A percentile compares a stretch with the other conserved stretches of the same genome.
Evolutionary conservation across 2,329 filamentous ascomycete genomes (phyloP).

Genomic region (Pseudocercospora cruenta): DNA sequence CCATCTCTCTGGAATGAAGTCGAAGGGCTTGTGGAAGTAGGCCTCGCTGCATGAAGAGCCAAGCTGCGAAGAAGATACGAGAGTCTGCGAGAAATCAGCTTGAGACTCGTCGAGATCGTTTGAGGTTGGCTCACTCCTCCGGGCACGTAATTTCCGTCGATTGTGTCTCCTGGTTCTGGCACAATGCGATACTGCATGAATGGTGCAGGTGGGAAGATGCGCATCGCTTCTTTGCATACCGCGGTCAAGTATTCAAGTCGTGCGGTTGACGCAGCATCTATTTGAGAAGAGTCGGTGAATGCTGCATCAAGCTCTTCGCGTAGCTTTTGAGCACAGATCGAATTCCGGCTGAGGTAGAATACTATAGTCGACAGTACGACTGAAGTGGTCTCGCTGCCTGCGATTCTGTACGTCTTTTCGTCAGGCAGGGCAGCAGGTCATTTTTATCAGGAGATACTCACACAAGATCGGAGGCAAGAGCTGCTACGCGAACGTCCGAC

Average conservation of each 20-base stretch:
- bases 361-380: neutral
- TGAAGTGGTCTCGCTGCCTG: neutral
- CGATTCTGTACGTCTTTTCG: neutral
- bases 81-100: neutral
- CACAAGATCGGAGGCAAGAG: neutral
- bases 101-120: neutral
- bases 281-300: constrained; percentile 2
- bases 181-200: constrained; percentile 18
- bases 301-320: constrained; percentile 1
- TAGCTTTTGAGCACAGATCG: neutral
- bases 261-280: constrained; percentile 6
- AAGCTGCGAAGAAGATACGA: neutral
- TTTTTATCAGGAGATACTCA: neutral
- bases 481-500: neutral
- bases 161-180: constrained; percentile 40
- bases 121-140: constrained; percentile 11
- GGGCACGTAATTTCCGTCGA: constrained; percentile 39
- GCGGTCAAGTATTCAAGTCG: constrained; percentile 9
- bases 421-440: neutral
- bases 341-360: constrained; percentile 4
- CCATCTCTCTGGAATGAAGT: constrained; percentile 39
- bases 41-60: constrained; percentile 1
- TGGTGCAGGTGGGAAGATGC: constrained; percentile 15
- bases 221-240: constrained; percentile 14
- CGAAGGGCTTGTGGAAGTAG: constrained; percentile 28